Evolutionary conservation across 257 asterid species (phyloP), one percentile per base, ranked within the genome.

Genomic region (Solanum piurae): DNA sequence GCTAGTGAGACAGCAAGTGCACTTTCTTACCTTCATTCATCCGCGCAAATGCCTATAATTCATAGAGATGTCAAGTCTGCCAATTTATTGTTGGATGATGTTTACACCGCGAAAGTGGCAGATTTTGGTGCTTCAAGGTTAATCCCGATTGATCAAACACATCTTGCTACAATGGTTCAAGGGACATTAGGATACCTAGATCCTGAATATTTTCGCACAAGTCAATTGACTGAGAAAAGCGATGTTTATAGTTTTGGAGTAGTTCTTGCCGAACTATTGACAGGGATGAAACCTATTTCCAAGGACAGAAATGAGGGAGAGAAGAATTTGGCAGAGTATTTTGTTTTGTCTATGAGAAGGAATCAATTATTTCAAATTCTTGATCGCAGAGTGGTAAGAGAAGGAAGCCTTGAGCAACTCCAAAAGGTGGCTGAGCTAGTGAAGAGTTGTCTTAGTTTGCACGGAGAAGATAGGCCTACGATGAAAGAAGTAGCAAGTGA

Each of bases 221-320:
- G 99, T 76, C 92, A 90, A 12, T 16, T 96, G 27, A 96, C 98
- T 0, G 98, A 92, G 5, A 96, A 96, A 85, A 96, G 98, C 29
- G 99, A 95, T 5, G 98, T 96, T 0, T 96, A 95, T 55, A 93
- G 99, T 38, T 95, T 96, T 3, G 97, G 99, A 5, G 98, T 96
- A 0, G 96, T 96, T 7, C 92, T 96, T 31, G 89, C 94, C 0
- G 97, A 96, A 66, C 98, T 96, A 5, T 10, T 94, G 62, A 96
- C 98, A 0, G 95, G 98, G n/a, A 89, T 90, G 16, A 95, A 88
- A 83, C 96, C 98, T 0, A 90, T 96, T 9, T 93, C 91, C 20
- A 86, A 82, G 91, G 95, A 89, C 2, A 87, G 92, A 86, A 87
- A 88, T 86, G 91, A 87, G 1, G 95, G 91, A 23, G 89, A 92